Base-by-base conservation (phyloP, 306 rosid genomes). In the Biancaea sappan region DNA sequence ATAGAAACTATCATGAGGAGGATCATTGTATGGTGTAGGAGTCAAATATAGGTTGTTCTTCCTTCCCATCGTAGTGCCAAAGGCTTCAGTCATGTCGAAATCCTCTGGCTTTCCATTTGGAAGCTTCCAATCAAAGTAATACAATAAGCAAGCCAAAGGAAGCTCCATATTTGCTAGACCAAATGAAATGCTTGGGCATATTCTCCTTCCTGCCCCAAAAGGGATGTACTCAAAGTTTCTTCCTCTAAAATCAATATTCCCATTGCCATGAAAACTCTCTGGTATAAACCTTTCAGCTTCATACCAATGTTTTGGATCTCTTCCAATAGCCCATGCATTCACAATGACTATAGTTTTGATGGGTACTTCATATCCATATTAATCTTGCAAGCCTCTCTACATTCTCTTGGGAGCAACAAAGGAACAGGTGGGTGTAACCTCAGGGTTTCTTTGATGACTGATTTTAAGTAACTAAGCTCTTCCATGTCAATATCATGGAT, bases 181-280 rank as follows among this genome's bases (percentile, higher is more conserved):
- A 26, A 75, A 38, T 26, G 72, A 8, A 2, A 75, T 52, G 2
- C 79, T 66, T 0, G 40, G 69, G 24, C 74, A 66, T 1, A 66
- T 66, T 48, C 74, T 76, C 57, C 74, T 66, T 66, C 80, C 60
- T 14, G 21, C 51, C 8, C 80, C 75, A 21, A 76, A 76, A 5
- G 75, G 80, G 3, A 56, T 67, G 54, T 5, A 76, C 66, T 76
- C 31, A 47, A 46, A 68, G 14, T 24, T 54, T 25, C 18, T 21
- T 14, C 78, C 70, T 47, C 12, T 61, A 5, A 46, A 61, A 8
- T 73, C 61, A 61, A 62, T 8, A 47, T 24, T 1, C 8, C 18
- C 13, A 22, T 15, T 22, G 0, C 12, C 26, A 4, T 26, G 24
- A 22, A 73, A 73, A 18, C 78, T 47, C 61, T 73, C 71, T 34